phyloP scores from a whole-genome alignment of 176 grass and related monocot species.

The Tillandsia leiboldiana region DNA sequence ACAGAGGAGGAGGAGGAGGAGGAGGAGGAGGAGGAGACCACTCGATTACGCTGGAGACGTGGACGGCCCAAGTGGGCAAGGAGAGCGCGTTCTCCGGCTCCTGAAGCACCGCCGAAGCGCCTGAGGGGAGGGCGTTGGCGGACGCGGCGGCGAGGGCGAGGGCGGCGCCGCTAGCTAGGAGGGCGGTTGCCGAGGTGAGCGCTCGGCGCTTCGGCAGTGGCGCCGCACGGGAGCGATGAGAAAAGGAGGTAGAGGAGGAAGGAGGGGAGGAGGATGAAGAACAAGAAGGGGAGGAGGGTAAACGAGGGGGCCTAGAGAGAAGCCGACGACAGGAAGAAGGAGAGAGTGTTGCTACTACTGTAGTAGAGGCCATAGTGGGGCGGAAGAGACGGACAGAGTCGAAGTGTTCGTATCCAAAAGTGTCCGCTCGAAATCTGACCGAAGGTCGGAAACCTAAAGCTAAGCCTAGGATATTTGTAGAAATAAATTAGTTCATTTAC shows the following conservation, averaged over 20 bases:
- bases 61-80: constrained; percentile 83
- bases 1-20: not conserved
- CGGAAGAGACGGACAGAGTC: not conserved
- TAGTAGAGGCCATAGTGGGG: not conserved
- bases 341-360: not conserved
- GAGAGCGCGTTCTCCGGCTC: constrained; percentile 86
- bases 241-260: not conserved
- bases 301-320: not conserved
- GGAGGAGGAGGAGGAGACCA: constrained; percentile 26
- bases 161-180: constrained; percentile 20
- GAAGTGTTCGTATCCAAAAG: not conserved
- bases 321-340: not conserved
- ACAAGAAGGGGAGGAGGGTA: not conserved
- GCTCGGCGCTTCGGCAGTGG: not conserved
- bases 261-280: not conserved
- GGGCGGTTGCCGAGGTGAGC: not conserved
- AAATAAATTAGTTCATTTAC: too few species aligned
- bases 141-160: constrained; percentile 27
- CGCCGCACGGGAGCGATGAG: not conserved
- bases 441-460: too few species aligned
- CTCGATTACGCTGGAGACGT: constrained; percentile 89
- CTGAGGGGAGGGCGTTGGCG: constrained; percentile 32
- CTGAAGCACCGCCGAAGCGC: not conserved
- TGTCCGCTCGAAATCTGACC: too few species aligned
- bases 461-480: too few species aligned